A percentile compares a stretch with the other conserved stretches of the same genome.
Conservation (phyloP, 2,329 filamentous ascomycete species). For the Decorospora gaudefroyi region DNA sequence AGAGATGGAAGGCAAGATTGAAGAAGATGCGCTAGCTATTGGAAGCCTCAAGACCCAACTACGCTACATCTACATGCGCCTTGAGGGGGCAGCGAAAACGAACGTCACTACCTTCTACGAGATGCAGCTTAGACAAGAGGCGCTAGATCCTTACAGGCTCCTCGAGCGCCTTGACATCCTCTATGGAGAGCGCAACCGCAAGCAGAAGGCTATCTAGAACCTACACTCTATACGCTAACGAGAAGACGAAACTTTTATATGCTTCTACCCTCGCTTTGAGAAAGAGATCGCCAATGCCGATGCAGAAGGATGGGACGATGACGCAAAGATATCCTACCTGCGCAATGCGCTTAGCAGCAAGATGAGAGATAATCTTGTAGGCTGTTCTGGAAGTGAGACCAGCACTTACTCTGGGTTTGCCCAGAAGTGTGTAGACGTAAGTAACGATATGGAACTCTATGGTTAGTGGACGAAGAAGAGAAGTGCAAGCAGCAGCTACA, state of each 20-base stretch:
- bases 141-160: background rate
- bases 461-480: background rate
- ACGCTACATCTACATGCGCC: background rate
- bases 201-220: background rate
- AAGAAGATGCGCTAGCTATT: background rate
- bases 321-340: conserved; percentile 1
- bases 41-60: background rate
- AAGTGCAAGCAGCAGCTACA: background rate
- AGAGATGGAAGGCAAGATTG: too few species aligned
- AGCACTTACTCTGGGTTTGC: background rate
- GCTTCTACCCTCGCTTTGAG: background rate
- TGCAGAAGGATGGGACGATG: background rate
- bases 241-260: background rate
- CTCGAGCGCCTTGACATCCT: background rate
- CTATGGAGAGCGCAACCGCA: background rate
- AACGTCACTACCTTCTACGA: background rate
- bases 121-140: background rate
- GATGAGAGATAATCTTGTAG: too few species aligned
- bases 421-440: background rate
- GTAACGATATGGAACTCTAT: conserved; percentile 1
- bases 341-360: too few species aligned
- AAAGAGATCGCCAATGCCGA: background rate
- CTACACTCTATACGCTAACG: background rate
- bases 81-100: background rate
- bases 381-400: too few species aligned